phyloP scores from a whole-genome alignment of 1,284 basidiomycete genomes.

The Ustilago loliicola region DNA sequence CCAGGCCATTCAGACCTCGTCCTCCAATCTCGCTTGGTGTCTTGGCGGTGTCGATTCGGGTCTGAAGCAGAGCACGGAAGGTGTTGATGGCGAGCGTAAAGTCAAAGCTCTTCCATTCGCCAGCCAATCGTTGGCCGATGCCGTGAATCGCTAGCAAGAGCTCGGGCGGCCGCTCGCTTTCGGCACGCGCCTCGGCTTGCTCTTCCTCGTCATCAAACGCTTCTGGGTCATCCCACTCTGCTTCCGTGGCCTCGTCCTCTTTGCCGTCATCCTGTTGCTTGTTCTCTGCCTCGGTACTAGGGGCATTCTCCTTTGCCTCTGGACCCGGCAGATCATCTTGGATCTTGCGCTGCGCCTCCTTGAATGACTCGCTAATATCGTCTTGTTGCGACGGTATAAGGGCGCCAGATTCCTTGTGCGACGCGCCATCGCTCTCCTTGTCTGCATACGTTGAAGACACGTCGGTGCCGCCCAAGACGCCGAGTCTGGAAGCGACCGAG shows the following conservation, averaged over 20 bases:
- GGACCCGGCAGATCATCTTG: slow-evolving; percentile 38
- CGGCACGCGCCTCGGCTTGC: slow-evolving; percentile 22
- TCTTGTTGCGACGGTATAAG: slow-evolving; percentile 36
- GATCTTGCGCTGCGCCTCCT: slow-evolving; percentile 47
- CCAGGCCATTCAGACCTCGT: slow-evolving; percentile 48
- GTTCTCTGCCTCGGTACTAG: neutral
- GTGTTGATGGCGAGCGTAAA: slow-evolving; percentile 57
- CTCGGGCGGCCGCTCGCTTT: slow-evolving; percentile 45
- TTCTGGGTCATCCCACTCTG: slow-evolving; percentile 51
- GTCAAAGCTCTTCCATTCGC: slow-evolving; percentile 58
- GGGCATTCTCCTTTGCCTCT: neutral
- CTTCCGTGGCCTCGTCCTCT: slow-evolving; percentile 20
- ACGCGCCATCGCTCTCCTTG: slow-evolving; percentile 13
- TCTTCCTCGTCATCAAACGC: slow-evolving; percentile 52
- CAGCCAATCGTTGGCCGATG: slow-evolving; percentile 63
- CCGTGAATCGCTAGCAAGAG: slow-evolving; percentile 59
- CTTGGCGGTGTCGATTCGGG: slow-evolving; percentile 51
- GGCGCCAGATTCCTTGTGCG: slow-evolving; percentile 19
- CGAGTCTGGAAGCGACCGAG: slow-evolving; percentile 46
- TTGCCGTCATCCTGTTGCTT: slow-evolving; percentile 17
- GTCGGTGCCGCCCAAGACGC: slow-evolving; percentile 29
- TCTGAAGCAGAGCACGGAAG: slow-evolving; percentile 52
- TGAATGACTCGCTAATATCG: slow-evolving; percentile 50
- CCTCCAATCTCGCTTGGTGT: slow-evolving; percentile 56
- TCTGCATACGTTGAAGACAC: slow-evolving; percentile 13